Base-by-base conservation (phyloP, 2,329 filamentous ascomycete genomes). In the Amphichorda felina region DNA sequence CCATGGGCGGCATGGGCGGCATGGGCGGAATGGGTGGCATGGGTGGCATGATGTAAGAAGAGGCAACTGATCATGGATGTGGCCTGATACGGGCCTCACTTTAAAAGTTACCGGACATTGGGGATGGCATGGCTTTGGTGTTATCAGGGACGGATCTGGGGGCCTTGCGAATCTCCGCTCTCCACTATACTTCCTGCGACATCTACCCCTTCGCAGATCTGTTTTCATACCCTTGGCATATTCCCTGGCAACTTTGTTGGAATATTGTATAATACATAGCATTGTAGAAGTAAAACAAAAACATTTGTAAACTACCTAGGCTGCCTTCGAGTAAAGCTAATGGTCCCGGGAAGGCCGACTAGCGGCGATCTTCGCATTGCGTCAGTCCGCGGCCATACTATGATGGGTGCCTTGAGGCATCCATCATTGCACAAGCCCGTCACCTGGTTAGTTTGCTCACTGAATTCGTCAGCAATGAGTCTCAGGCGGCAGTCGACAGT, bases 1-100 rank as follows among this genome's bases (percentile, higher is more conserved):
- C 56, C 44, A 70, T 70, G 64, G 67, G 64, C 8, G 70, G 70
- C 17, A 71, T 76, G 72, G 71, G 70, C n/a, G 67, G 67, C 42
- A 73, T 75, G 70, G 30, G 30, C 15, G 30, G 30, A n/a, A 32
- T 32, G 30, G 71, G 70, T n/a, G 67, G 67, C 42, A 73, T 29
- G 27, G 27, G 27, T 22, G 67, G 67, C 41, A 73, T 75, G 70
- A 74, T 74, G 70, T 75, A 70, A 70, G 50, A 42, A 33, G 43
- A 37, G 24, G 31, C 17, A 31, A 11, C 6, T 24, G 29, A 32
- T 8, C 29, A 32, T 19, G 29, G 29, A 32, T 37, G 24, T 25
- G 22, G 17, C 32, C 16, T n/a, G 32, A 34, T 24, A n/a, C 18
- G 26, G 33, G 21, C 13, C n/a, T n/a, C n/a, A n/a, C n/a, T n/a